Evolutionary conservation across 352 stramenopile genomes (phyloP), one percentile per base, ranked within the genome.

Genomic region (Phytophthora nicotianae): DNA sequence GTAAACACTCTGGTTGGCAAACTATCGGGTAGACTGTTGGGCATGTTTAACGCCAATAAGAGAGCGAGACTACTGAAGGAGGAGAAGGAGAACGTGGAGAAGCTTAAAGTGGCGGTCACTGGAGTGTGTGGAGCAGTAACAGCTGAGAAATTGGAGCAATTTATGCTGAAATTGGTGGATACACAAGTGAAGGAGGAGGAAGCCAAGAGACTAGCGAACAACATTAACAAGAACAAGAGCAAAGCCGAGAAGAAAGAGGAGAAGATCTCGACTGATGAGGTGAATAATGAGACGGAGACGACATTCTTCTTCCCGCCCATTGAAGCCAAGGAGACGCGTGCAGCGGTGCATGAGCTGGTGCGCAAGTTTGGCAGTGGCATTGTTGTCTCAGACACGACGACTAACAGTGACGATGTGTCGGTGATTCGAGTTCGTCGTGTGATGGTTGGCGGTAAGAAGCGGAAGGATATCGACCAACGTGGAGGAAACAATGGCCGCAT

Each of bases 381-480:
- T 11, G 72, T 95, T 0, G 77, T 97, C 11, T 96, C 93, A 17
- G 83, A 96, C 67, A 97, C 90, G 14, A 85, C 91, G 26, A 75
- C 79, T 7, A 91, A 97, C 45, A 87, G 72, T 13, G 57, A 75
- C 14, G 78, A 77, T 1, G 68, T 85, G 41, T 72, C 77, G 53
- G 62, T 93, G 20, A 74, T 95, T 59, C 75, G 93, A 82, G 72
- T 96, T 69, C 72, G 85, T 70, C 75, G 90, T 66, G 83, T 96
- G 82, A 75, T 84, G 65, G 77, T 96, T 2, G 72, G 79, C 41
- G 84, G 81, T 16, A 93, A 93, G 62, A 97, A 97, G 72, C 78
- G 84, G 5, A 92, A 92, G 56, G 84, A 93, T 65, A 79, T 88
- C 59, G 84, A 91, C 43, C 72, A 90, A 43, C 77, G 86, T 5